These are phyloP conservation scores for Penicillium paxilli DNA, from an alignment of 495 filamentous ascomycete genomes.

Conservation along the genomic window DNA sequence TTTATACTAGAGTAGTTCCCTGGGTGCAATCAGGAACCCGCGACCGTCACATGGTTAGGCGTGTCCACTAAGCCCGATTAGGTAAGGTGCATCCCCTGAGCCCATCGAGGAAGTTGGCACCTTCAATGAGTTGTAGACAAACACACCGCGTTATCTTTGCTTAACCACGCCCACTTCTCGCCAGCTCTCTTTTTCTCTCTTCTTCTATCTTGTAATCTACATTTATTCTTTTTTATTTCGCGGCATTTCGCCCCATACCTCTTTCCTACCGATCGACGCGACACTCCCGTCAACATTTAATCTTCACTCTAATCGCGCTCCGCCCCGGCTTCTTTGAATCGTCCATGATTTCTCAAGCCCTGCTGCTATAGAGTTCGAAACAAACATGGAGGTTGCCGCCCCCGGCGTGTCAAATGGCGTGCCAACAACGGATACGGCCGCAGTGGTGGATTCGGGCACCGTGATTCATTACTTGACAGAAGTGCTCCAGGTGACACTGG, in stretches of 20 bases:
- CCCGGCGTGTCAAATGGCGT: slow-evolving; percentile 49
- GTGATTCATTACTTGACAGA: slow-evolving; percentile 78
- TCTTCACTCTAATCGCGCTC: slow-evolving; percentile 18
- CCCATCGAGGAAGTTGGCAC: slow-evolving; percentile 17
- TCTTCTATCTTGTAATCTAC: slow-evolving; percentile 19
- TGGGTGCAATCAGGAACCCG: slow-evolving; percentile 5
- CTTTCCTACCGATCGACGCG: slow-evolving; percentile 16
- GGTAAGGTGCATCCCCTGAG: slow-evolving; percentile 32
- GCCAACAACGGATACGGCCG: slow-evolving; percentile 36
- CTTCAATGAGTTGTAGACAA: slow-evolving; percentile 9
- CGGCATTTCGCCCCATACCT: not conserved
- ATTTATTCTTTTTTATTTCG: slow-evolving; percentile 6
- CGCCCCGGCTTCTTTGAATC: slow-evolving; percentile 6
- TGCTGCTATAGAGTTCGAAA: slow-evolving; percentile 22
- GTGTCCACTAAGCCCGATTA: slow-evolving; percentile 23
- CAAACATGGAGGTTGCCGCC: slow-evolving; percentile 52
- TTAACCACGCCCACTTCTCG: slow-evolving; percentile 8
- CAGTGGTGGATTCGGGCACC: slow-evolving; percentile 54
- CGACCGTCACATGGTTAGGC: slow-evolving; percentile 22
- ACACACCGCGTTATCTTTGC: slow-evolving; percentile 30
- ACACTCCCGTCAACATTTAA: slow-evolving; percentile 21
- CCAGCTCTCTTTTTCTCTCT: slow-evolving; percentile 10
- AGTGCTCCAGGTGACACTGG: slow-evolving; percentile 81
- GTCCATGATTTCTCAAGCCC: slow-evolving; percentile 33
- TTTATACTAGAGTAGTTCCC: not conserved